Evolutionary conservation across 2,329 filamentous ascomycete species (phyloP), one percentile per base, ranked within the genome.

Genomic region (Monosporascus cannonballus): DNA sequence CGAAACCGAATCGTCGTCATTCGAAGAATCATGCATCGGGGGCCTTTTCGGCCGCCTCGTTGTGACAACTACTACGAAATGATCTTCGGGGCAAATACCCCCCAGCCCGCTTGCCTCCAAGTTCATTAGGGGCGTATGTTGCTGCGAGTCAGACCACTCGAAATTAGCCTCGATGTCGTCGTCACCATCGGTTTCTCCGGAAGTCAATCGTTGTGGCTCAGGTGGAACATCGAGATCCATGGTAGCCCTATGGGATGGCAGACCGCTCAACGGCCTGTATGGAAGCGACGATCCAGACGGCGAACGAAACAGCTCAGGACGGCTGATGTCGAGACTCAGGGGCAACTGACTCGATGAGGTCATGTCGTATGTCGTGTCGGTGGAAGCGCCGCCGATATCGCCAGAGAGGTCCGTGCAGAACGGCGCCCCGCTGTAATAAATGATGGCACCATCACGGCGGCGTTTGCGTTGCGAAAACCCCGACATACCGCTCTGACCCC

Each of bases 321-420:
- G 63, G 47, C 36, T 58, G 52, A 48, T 63, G 68, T 22, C 58
- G 63, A 47, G 59, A 55, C 27, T 56, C 48, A 58, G 39, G 24
- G 59, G 51, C 9, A 55, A 54, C 6, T 64, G 53, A 36, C 70
- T 72, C 9, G 71, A 72, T n/a, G 74, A 76, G 4, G 73, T 71
- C 68, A 78, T 69, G 53, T 79, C 61, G 50, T 69, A 64, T 6
- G 64, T 74, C 1, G 78, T 76, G 2, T 75, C 66, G 1, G 76
- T 74, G 0, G 75, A 77, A 1, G 68, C 56, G 22, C 77, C 76
- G 2, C 76, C 76, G 11, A 73, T 73, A 60, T 91, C 86, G 2
- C 86, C 85, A 17, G 85, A 89, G 3, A 94, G 71, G 66, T 96
- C 90, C 1, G 85, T 91, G 66, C 85, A 94, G 66, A 94, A 96